phyloP scores from a whole-genome alignment of 139 green algal species.

The Edaphochlamys debaryana region DNA sequence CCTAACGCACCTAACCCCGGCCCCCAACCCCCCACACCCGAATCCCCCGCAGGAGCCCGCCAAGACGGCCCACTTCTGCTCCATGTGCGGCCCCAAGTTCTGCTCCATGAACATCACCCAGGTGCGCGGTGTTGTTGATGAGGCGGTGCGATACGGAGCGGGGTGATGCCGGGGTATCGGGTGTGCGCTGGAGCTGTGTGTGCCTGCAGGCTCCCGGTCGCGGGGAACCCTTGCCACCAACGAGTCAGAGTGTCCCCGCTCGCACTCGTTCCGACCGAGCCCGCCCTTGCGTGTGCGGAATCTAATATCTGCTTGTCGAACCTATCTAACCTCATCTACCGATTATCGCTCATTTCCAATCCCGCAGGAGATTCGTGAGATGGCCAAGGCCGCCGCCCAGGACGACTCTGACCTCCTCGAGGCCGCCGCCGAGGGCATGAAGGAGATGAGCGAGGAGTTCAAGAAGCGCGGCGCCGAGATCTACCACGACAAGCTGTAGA shows the following conservation, averaged over 20 bases:
- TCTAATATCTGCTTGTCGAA: background rate
- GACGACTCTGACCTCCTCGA: slow-evolving; percentile 26
- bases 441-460: slow-evolving; percentile 85
- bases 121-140: slow-evolving; percentile 49
- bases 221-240: too few relatives aligned
- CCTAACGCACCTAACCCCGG: too few relatives aligned
- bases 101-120: slow-evolving; percentile 92
- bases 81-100: slow-evolving; percentile 95
- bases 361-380: slow-evolving; percentile 27
- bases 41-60: slow-evolving; percentile 59
- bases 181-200: too few relatives aligned
- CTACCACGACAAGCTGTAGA: slow-evolving; percentile 60
- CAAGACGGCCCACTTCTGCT: slow-evolving; percentile 83
- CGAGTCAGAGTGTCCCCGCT: too few relatives aligned
- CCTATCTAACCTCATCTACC: too few relatives aligned
- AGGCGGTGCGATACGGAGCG: background rate
- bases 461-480: slow-evolving; percentile 79
- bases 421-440: slow-evolving; percentile 72
- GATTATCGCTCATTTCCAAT: too few relatives aligned
- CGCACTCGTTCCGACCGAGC: too few relatives aligned
- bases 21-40: too few relatives aligned
- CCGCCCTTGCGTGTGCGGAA: background rate
- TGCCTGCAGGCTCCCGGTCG: too few relatives aligned
- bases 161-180: too few relatives aligned
- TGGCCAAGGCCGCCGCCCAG: background rate